A percentile compares a stretch with the other conserved stretches of the same genome.
Evolutionary conservation across 139 green algal species (phyloP).

Genomic region (Chlamydomonas asymmetrica): DNA sequence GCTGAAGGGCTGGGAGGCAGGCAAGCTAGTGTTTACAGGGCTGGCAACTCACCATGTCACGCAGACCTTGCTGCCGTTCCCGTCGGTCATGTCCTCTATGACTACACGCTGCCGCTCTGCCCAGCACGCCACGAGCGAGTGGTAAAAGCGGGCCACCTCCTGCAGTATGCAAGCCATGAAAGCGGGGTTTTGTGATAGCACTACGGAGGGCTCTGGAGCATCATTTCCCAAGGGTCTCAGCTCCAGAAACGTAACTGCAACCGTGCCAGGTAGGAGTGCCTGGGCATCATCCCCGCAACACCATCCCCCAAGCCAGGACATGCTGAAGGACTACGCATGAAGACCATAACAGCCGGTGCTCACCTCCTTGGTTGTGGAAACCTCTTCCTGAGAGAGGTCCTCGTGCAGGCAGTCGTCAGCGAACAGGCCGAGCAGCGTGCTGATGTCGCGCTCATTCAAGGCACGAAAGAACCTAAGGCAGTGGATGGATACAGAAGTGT

Average conservation of each 20-base stretch:
- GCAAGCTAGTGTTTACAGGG: too few species aligned
- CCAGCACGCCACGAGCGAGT: background rate
- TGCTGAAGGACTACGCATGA: background rate
- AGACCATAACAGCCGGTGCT: background rate
- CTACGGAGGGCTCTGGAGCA: too few species aligned
- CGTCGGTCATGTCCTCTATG: constrained; percentile 5
- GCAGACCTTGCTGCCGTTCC: background rate
- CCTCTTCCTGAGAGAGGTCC: background rate
- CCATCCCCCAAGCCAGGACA: background rate
- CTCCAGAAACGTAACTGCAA: too few species aligned
- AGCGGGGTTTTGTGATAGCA: too few species aligned
- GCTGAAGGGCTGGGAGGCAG: too few species aligned
- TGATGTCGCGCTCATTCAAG: constrained; percentile 1
- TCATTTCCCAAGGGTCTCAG: too few species aligned
- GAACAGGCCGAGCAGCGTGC: background rate
- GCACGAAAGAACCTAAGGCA: constrained; percentile 8
- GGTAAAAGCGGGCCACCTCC: constrained; percentile 17
- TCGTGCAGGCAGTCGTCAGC: constrained; percentile 3
- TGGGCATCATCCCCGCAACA: too few species aligned
- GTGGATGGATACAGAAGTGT: too few species aligned
- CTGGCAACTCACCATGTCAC: too few species aligned
- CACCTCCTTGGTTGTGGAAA: constrained; percentile 1
- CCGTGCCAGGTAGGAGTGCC: too few species aligned
- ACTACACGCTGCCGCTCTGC: background rate
- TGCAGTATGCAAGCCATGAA: background rate